These are phyloP conservation scores for Phytophthora multivora DNA, from an alignment of 352 stramenopile species.

Conservation along the genomic window DNA sequence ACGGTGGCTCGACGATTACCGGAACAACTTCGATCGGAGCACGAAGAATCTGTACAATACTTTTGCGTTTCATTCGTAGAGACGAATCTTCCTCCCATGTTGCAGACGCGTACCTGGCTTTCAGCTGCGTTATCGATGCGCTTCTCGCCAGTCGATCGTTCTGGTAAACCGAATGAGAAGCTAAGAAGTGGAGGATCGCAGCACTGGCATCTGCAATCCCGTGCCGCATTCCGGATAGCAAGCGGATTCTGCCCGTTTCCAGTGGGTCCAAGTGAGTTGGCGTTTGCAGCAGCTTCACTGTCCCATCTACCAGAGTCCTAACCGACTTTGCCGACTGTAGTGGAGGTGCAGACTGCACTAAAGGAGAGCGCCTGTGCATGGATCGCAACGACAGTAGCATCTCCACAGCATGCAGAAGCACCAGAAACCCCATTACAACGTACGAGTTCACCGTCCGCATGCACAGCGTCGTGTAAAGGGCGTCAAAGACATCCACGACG, in stretches of 20 bases:
- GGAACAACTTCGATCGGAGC: too few species aligned
- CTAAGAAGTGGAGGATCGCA: too few species aligned
- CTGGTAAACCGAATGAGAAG: too few species aligned
- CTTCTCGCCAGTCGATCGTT: too few species aligned
- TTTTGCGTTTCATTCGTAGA: not conserved
- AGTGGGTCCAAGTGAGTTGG: not conserved
- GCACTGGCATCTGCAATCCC: not conserved
- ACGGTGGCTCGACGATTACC: too few species aligned
- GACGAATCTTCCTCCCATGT: too few species aligned
- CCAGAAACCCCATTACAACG: not conserved
- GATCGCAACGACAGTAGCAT: not conserved
- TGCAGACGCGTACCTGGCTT: too few species aligned
- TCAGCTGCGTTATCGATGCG: too few species aligned
- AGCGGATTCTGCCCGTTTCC: not conserved
- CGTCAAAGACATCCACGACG: conserved; percentile 19
- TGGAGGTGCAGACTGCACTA: not conserved
- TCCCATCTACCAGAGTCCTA: not conserved
- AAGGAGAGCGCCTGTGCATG: not conserved
- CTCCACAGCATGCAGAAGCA: not conserved
- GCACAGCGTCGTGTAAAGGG: conserved; percentile 13
- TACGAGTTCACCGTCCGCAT: not conserved
- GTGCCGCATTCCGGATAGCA: not conserved
- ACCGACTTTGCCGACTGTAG: conserved; percentile 22
- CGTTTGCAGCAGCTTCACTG: not conserved
- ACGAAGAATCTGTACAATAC: not conserved